phyloP scores from a whole-genome alignment of 129 eudicot species.

The Pulicaria dysenterica region DNA sequence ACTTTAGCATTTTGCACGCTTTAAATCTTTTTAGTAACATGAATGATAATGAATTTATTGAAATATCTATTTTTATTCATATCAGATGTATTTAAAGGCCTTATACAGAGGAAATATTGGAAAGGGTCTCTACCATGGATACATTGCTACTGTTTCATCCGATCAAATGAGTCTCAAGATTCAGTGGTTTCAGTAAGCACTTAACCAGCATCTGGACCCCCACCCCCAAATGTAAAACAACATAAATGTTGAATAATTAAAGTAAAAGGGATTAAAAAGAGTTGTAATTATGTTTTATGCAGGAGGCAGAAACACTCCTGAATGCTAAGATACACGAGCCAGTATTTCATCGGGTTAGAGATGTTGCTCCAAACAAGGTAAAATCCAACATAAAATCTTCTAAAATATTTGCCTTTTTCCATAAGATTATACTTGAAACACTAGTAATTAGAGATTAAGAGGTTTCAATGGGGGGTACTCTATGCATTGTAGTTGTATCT shows the following conservation, averaged over 20 bases:
- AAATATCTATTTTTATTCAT: constrained; percentile 7
- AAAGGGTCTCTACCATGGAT: constrained; percentile 88
- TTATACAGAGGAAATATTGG: constrained; percentile 63
- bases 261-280: neutral
- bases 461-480: neutral
- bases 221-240: neutral
- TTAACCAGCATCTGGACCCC: neutral
- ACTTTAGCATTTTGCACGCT: neutral
- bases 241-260: no score
- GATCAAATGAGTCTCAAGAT: constrained; percentile 77
- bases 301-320: constrained; percentile 84
- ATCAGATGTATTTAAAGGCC: constrained; percentile 80
- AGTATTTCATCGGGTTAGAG: constrained; percentile 83
- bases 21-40: neutral
- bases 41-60: constrained; percentile 14
- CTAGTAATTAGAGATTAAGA: constrained; percentile 5
- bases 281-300: constrained; percentile 21
- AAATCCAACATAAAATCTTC: neutral
- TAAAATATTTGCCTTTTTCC: neutral
- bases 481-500: neutral
- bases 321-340: constrained; percentile 68
- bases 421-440: neutral
- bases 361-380: constrained; percentile 99
- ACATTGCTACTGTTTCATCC: constrained; percentile 96
- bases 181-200: constrained; percentile 64